Evolutionary conservation across 2,329 filamentous ascomycete genomes (phyloP).

Genomic region (Xylariaceae sp.): DNA sequence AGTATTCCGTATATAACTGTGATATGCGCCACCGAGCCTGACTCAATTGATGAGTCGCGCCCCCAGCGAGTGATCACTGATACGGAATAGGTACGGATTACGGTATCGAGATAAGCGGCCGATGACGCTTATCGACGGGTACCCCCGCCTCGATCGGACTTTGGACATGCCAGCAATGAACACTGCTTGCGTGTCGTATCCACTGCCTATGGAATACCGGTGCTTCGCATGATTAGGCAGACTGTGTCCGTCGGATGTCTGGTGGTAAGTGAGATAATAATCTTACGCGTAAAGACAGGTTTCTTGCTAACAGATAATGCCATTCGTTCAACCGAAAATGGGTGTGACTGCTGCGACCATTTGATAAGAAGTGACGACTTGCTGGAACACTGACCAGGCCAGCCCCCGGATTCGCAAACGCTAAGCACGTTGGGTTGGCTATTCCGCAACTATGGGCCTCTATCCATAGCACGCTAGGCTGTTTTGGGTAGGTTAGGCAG

Average conservation of each 20-base stretch:
- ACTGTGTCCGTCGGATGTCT: too few relatives aligned
- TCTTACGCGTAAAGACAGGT: slow-evolving; percentile 1
- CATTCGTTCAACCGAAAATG: slow-evolving; percentile 3
- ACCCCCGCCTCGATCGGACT: slow-evolving; percentile 20
- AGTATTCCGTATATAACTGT: too few relatives aligned
- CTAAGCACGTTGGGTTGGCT: slow-evolving; percentile 1
- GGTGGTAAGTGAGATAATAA: too few relatives aligned
- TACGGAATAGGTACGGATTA: too few relatives aligned
- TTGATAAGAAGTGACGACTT: slow-evolving; percentile 6
- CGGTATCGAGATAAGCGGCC: not conserved
- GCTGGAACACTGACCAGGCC: not conserved
- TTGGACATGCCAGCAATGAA: slow-evolving; percentile 2
- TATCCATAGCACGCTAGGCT: too few relatives aligned
- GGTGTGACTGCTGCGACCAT: not conserved
- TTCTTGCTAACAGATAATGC: slow-evolving; percentile 9
- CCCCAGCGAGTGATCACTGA: too few relatives aligned
- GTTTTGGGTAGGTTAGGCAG: not conserved
- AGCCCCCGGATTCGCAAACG: not conserved
- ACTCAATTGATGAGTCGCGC: too few relatives aligned
- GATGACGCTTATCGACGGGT: slow-evolving; percentile 21
- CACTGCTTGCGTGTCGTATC: slow-evolving; percentile 3
- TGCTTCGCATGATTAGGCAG: too few relatives aligned
- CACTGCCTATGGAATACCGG: not conserved
- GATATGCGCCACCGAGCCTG: too few relatives aligned
- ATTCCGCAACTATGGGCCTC: too few relatives aligned